phyloP scores from a whole-genome alignment of 768 basidiomycete genomes.

The Calvatia gigantea region DNA sequence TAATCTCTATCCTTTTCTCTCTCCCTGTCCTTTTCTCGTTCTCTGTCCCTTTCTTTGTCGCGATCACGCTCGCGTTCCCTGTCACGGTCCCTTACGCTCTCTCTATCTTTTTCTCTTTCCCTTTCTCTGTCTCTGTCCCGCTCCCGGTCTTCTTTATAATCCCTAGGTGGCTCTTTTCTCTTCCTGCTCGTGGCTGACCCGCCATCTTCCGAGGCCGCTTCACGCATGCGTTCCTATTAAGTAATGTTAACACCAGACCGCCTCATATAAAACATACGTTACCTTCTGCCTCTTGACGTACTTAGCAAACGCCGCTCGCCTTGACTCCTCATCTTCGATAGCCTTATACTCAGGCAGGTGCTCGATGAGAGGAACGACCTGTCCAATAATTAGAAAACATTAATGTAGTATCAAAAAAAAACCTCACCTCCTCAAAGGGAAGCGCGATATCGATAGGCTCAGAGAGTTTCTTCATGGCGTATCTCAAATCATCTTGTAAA shows the following conservation, averaged over 20 bases:
- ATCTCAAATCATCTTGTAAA: constrained; percentile 92
- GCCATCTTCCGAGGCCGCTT: constrained; percentile 78
- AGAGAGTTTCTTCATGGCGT: constrained; percentile 87
- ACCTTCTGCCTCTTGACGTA: constrained; percentile 91
- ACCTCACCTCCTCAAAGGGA: constrained; percentile 76
- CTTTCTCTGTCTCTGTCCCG: constrained; percentile 39
- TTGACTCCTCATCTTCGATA: constrained; percentile 82
- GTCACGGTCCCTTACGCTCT: constrained; percentile 37
- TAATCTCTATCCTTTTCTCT: constrained; percentile 31
- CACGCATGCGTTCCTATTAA: constrained; percentile 70
- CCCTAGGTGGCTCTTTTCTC: constrained; percentile 69
- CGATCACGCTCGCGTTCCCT: constrained; percentile 37
- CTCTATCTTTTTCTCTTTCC: constrained; percentile 40
- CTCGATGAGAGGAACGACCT: constrained; percentile 77
- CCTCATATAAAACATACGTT: constrained; percentile 3
- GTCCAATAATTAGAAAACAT: constrained; percentile 8
- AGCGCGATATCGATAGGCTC: constrained; percentile 75
- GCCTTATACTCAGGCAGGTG: constrained; percentile 84
- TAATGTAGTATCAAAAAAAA: not conserved
- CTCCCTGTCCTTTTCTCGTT: constrained; percentile 33
- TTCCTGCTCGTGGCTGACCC: constrained; percentile 78
- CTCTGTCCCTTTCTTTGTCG: constrained; percentile 29
- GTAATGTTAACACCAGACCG: not conserved
- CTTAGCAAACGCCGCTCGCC: constrained; percentile 81
- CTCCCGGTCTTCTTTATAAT: constrained; percentile 44